Percentiles rank a stretch among this genome's conserved stretches.
Evolutionary conservation across 192 early-diverging fungal genomes (phyloP).

Genomic region (Geranomyces variabilis): DNA sequence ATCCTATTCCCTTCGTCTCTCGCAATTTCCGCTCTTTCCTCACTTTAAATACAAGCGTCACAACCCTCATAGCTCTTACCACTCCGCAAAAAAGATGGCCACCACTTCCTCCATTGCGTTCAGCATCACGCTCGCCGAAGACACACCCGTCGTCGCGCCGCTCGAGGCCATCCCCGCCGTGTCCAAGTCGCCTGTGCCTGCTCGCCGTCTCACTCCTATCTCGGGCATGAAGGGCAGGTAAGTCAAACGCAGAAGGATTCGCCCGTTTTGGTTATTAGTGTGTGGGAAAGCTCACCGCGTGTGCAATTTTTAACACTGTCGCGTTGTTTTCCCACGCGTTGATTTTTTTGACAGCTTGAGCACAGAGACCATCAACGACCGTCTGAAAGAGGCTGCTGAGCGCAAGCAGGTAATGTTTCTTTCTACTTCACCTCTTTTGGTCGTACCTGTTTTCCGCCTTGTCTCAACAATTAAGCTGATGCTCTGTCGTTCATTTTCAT

Average conservation of each 20-base stretch:
- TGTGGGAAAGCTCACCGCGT: no score
- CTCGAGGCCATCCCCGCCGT: conserved; percentile 1
- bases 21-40: no score
- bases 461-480: no score
- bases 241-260: no score
- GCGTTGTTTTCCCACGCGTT: not conserved
- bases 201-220: not conserved
- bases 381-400: conserved; percentile 6
- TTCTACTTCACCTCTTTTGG: no score
- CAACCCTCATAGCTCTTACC: no score
- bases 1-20: no score
- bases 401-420: conserved; percentile 15
- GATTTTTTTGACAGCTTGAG: conserved; percentile 2
- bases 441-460: no score
- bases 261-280: no score
- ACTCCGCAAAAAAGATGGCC: not conserved
- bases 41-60: no score
- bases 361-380: not conserved
- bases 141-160: not conserved
- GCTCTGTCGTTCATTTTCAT: no score
- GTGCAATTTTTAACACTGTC: not conserved
- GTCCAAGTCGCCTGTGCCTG: not conserved
- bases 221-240: conserved; percentile 3
- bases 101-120: conserved; percentile 9
- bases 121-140: conserved; percentile 7